A percentile compares a stretch with the other conserved stretches of the same genome.
phyloP scores from a whole-genome alignment of 257 asterid species.

The Ilex aquifolium region DNA sequence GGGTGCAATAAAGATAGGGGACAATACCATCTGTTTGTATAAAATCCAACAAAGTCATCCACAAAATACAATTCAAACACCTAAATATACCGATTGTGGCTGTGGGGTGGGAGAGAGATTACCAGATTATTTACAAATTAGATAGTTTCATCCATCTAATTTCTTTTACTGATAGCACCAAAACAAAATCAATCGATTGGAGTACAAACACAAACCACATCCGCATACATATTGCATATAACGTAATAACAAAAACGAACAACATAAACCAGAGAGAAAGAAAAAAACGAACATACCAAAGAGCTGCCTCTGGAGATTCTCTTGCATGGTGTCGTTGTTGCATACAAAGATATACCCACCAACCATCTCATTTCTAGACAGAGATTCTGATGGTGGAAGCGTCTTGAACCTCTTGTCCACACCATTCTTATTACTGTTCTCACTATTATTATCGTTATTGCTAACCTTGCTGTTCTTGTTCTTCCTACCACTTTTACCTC shows the following conservation, averaged over 20 bases:
- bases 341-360: slow-evolving; percentile 98
- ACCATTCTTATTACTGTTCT: slow-evolving; percentile 27
- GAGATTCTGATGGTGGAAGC: slow-evolving; percentile 78
- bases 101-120: too few species aligned
- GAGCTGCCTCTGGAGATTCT: slow-evolving; percentile 86
- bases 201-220: too few species aligned
- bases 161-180: too few species aligned
- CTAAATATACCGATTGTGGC: too few species aligned
- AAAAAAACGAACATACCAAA: slow-evolving; percentile 48
- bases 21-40: too few species aligned
- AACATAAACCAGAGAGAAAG: not conserved
- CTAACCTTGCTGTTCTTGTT: slow-evolving; percentile 44
- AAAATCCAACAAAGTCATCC: too few species aligned
- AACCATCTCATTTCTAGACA: slow-evolving; percentile 91
- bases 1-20: too few species aligned
- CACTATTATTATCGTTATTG: slow-evolving; percentile 20
- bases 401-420: slow-evolving; percentile 95
- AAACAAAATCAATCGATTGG: too few species aligned
- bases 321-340: slow-evolving; percentile 96
- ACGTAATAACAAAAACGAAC: not conserved
- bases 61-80: too few species aligned
- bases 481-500: slow-evolving; percentile 59
- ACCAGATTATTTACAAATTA: too few species aligned
- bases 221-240: too few species aligned
- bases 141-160: too few species aligned